These are phyloP conservation scores for Cystobasidium sp. DNA, from an alignment of 1,284 basidiomycete species.

Conservation along the genomic window DNA sequence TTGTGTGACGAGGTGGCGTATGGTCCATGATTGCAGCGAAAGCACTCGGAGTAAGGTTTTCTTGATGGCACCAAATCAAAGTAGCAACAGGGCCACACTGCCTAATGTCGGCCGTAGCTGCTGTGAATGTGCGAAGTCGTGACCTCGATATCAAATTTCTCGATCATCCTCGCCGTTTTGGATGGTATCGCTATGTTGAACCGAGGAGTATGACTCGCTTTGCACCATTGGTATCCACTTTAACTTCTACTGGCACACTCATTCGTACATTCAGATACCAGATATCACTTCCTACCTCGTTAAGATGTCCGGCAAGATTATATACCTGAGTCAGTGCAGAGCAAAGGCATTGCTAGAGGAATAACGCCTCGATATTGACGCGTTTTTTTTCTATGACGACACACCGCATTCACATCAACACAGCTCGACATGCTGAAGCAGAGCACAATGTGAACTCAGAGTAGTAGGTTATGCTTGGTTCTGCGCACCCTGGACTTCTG, in stretches of 20 bases:
- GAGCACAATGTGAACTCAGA: slow-evolving; percentile 56
- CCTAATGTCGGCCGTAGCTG: not conserved
- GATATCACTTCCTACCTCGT: not conserved
- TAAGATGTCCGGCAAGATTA: slow-evolving; percentile 13
- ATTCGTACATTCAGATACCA: not conserved
- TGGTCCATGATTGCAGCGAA: not conserved
- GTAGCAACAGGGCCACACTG: not conserved
- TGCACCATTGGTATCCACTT: not conserved
- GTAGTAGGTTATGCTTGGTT: not conserved
- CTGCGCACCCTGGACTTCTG: not conserved
- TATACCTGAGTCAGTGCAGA: slow-evolving; percentile 14
- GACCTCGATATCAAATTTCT: not conserved
- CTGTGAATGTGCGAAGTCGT: too few species aligned
- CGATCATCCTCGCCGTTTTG: not conserved
- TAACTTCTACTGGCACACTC: not conserved
- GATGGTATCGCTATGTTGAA: not conserved
- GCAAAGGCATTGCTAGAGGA: not conserved
- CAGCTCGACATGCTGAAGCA: slow-evolving; percentile 57
- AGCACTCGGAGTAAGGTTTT: not conserved
- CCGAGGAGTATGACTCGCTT: too few species aligned
- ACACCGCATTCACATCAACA: slow-evolving; percentile 48
- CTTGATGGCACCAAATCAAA: not conserved
- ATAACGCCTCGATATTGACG: not conserved
- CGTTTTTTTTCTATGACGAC: not conserved
- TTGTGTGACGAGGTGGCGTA: not conserved